Evolutionary conservation across 176 grass and related monocot genomes (phyloP).

Genomic region (Eragrostis curvula): DNA sequence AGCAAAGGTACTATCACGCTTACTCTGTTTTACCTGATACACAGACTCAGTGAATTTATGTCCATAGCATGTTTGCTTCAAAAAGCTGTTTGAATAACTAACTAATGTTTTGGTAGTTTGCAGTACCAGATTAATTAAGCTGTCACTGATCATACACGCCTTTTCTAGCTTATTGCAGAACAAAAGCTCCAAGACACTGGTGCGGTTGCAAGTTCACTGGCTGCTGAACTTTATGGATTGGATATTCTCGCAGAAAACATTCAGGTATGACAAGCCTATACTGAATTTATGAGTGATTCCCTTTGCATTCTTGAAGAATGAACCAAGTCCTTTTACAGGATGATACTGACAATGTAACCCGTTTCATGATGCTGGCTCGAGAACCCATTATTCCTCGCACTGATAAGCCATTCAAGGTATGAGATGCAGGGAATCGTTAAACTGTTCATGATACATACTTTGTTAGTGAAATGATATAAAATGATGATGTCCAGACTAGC

Average conservation of each 20-base stretch:
- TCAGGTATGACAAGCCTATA: conserved; percentile 56
- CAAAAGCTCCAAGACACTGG: conserved; percentile 69
- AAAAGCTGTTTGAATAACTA: neutral
- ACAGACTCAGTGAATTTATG: neutral
- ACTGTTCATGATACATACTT: neutral
- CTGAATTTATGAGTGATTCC: neutral
- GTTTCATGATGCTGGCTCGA: conserved; percentile 81
- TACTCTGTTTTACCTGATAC: neutral
- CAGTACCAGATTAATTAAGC: neutral
- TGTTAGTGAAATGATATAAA: conserved; percentile 14
- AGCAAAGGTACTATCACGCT: conserved; percentile 57
- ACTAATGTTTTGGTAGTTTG: neutral
- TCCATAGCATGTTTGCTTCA: neutral
- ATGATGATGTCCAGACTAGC: conserved; percentile 58
- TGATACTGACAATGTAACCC: conserved; percentile 80
- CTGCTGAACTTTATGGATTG: conserved; percentile 79
- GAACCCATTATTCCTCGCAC: conserved; percentile 83
- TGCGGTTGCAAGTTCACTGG: conserved; percentile 81
- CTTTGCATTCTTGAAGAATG: neutral
- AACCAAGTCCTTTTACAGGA: conserved; percentile 46
- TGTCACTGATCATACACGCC: conserved; percentile 26
- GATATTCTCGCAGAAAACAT: conserved; percentile 89
- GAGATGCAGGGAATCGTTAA: conserved; percentile 6
- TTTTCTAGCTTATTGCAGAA: conserved; percentile 61
- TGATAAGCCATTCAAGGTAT: conserved; percentile 88